Base-by-base conservation (phyloP, 2,329 filamentous ascomycete genomes). In the Verticillium zaregamsianum region DNA sequence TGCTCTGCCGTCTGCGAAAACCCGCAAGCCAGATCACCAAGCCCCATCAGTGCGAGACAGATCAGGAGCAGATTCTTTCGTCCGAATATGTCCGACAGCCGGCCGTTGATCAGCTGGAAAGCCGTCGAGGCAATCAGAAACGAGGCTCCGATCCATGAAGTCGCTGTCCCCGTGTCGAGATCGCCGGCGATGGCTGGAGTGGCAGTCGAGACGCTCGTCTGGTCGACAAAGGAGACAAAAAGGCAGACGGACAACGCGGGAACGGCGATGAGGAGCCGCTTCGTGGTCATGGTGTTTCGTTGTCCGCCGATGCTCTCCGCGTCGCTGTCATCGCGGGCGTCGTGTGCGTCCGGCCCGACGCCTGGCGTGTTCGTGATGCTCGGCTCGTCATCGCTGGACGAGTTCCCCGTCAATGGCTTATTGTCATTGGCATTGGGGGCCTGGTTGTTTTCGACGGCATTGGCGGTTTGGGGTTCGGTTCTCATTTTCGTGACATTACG, bases 141-240 rank as follows among this genome's bases (percentile, higher is more conserved):
- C 57, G 69, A 76, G n/a, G 71, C 74, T 20, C 74, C 74, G 1
- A 74, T 69, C 74, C 74, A 76, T 0, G 70, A 71, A 5, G 68
- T 73, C 3, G 73, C 70, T 1, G 71, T 66, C 1, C 69, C 71
- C 0, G 73, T 71, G 32, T 71, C 62, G 0, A 77, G 64, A 0
- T 73, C 72, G 5, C 59, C 62, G 0, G 73, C 72, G 1, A 77
- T 78, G 2, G 79, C 77, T 2, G 79, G 75, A 0, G 73, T 65
- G 0, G 73, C 70, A 0, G 73, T 74, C 1, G 70, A 70, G 3
- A 77, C 70, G 20, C 70, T 67, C 25, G 74, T 71, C 63, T 79
- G 70, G 67, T 79, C 73, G 58, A 78, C 67, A 60, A 76, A 75
- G 1, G 71, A 71, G 15, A 74, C 69, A 7, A 76, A 70, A 14